Evolutionary conservation across 2,329 filamentous ascomycete genomes (phyloP).

Genomic region (Clarireedia homoeocarpa): DNA sequence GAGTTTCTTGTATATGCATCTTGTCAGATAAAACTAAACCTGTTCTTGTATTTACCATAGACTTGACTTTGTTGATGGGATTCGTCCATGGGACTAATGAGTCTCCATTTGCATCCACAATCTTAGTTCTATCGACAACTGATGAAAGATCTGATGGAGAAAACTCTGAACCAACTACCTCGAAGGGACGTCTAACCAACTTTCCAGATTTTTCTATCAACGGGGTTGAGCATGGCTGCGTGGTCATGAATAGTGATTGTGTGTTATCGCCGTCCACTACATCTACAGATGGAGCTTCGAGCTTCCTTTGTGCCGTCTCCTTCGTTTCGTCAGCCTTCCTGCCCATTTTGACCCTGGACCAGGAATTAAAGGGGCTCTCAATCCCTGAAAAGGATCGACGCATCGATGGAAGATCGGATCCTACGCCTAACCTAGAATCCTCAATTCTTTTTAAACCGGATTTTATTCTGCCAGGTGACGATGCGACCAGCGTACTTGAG

Average conservation of each 20-base stretch:
- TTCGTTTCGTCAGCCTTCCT: not conserved
- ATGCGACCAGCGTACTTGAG: not conserved
- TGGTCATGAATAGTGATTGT: too few relatives aligned
- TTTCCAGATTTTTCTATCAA: constrained; percentile 36
- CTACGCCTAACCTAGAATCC: constrained; percentile 15
- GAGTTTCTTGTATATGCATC: constrained; percentile 10
- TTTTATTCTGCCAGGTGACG: too few relatives aligned
- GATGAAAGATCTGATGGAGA: not conserved
- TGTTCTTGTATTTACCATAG: constrained; percentile 47
- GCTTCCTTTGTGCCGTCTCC: too few relatives aligned
- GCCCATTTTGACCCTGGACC: constrained; percentile 33
- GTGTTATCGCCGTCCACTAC: too few relatives aligned
- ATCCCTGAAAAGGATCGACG: constrained; percentile 8
- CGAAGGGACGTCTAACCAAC: constrained; percentile 39
- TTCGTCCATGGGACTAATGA: constrained; percentile 49
- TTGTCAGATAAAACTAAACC: constrained; percentile 36
- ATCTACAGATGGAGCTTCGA: not conserved
- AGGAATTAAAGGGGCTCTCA: constrained; percentile 31
- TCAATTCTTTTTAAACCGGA: not conserved
- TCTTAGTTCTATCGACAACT: constrained; percentile 2
- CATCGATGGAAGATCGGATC: constrained; percentile 22
- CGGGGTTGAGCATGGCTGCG: constrained; percentile 10
- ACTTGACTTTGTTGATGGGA: constrained; percentile 45
- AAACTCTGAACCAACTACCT: constrained; percentile 22
- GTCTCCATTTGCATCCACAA: constrained; percentile 25